Base-by-base conservation (phyloP, 176 grass and related monocot genomes). In the Tillandsia fasciculata region DNA sequence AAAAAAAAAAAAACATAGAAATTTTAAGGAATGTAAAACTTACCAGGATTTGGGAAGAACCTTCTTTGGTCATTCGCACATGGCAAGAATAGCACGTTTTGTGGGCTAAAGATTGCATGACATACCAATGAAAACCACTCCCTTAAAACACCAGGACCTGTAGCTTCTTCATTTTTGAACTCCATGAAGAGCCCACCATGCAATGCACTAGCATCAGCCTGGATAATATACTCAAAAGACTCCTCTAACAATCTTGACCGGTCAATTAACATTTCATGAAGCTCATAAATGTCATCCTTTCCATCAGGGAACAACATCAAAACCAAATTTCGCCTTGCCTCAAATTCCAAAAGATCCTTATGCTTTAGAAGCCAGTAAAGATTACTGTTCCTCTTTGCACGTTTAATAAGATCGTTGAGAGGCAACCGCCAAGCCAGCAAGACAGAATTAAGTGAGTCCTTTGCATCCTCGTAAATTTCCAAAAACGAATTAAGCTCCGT, bases 111-210 rank as follows among this genome's bases (percentile, higher is more conserved):
- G 69, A 99, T 84, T 77, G 84, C 87, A 77, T 81, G 78, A 50
- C 87, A 99, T 69, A 99, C 85, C 73, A 99, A 78, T 73, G 79
- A 88, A 70, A 99, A 99, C 95, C 95, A 99, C 74, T 99, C 95
- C 68, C 95, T 93, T 50, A 99, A 72, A 70, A 99, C 95, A 4
- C 95, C 95, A 76, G 95, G 95, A 49, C 95, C 95, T 13, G 95
- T 99, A 33, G 95, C 95, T 72, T 99, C 95, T 82, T 99, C 95
- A 63, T 90, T 90, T 88, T 99, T 99, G 78, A 99, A 99, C 82
- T 99, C 95, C 89, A 99, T 90, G 76, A 99, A 99, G 14, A 99
- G 70, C 20, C 90, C 95, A 54, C 87, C 79, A 11, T 51, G 95
- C 77, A 99, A 78, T 58, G 88, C 83, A 66, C 3, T 76, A 42